phyloP scores from a whole-genome alignment of 176 grass and related monocot genomes.

The Oryza glumipatula region DNA sequence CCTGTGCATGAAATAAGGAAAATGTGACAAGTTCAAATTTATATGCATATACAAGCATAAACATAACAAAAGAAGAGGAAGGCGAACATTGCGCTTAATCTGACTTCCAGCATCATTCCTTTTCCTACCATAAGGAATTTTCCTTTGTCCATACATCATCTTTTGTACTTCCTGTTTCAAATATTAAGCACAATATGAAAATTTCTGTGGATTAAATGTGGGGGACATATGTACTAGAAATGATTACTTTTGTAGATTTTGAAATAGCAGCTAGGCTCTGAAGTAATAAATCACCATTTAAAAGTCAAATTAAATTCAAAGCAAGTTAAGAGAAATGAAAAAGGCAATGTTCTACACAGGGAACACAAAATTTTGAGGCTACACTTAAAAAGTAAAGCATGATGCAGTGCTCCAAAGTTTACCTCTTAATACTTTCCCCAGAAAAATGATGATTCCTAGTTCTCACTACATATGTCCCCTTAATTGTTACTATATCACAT shows the following conservation, averaged over 20 bases:
- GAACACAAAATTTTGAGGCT: background rate
- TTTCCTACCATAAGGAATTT: background rate
- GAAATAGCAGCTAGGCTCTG: too few relatives aligned
- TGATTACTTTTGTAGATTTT: background rate
- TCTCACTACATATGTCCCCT: background rate
- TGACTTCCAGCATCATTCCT: conserved; percentile 4
- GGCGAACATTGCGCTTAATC: background rate
- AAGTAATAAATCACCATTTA: background rate
- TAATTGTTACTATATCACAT: background rate
- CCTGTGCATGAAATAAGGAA: background rate
- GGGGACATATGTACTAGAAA: background rate
- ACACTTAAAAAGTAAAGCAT: background rate
- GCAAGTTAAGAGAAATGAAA: background rate
- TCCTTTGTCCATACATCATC: background rate
- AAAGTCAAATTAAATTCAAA: background rate
- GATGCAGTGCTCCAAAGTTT: background rate
- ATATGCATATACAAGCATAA: background rate
- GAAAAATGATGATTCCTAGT: conserved; percentile 1
- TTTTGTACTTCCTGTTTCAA: background rate
- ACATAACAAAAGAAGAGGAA: conserved; percentile 10
- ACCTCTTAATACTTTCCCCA: background rate
- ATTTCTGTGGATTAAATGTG: background rate
- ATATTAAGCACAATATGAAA: background rate
- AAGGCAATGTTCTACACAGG: background rate
- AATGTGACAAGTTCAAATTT: conserved; percentile 6